Evolutionary conservation across 768 basidiomycete species (phyloP), one percentile per base, ranked within the genome.

Genomic region (Botryobasidium botryosum): DNA sequence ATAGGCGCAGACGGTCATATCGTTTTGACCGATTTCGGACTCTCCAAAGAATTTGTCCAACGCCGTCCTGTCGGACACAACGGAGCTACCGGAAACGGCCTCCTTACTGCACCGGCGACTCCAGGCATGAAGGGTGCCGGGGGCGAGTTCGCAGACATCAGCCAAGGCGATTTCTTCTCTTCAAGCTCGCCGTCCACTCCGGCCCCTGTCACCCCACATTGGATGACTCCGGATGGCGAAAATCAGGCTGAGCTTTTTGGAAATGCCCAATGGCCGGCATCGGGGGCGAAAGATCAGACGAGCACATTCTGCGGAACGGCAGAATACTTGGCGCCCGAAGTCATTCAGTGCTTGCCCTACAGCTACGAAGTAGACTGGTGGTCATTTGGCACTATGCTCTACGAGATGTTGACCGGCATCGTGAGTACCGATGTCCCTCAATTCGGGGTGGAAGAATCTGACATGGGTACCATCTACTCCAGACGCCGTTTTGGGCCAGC

Each of bases 281-380:
- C n/a, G 51, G 69, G 35, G 62, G 57, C 62, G 46, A 54, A 64
- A 51, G 82, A 91, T 53, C 66, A 72, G 44, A 90, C 90, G 18
- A 75, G 67, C 21, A 90, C 90, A 6, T 92, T 94, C 57, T 92
- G 84, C 61, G 88, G 88, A 7, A 92, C 88, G n/a, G 88, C 88
- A 3, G 88, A 92, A 62, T 94, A 94, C 54, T 72, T 94, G 5
- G 88, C 94, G 10, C 94, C 94, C 0, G 92, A 99, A 62, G 90
- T 97, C 36, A 87, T 97, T 53, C 83, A 87, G 55, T 85, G 90
- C 1, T 60, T 82, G 53, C 72, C 78, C 17, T 92, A 97, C 57
- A 79, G 79, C 51, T 97, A 88, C 56, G 86, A 90, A 52, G 87
- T 92, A 18, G 92, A 97, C 59, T 92, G 88, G 85, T 99, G 90